Percentiles rank a stretch among this genome's conserved stretches.
These are phyloP conservation scores for Orychophragmus violaceus DNA, from an alignment of 345 rosid species.

Conservation along the genomic window DNA sequence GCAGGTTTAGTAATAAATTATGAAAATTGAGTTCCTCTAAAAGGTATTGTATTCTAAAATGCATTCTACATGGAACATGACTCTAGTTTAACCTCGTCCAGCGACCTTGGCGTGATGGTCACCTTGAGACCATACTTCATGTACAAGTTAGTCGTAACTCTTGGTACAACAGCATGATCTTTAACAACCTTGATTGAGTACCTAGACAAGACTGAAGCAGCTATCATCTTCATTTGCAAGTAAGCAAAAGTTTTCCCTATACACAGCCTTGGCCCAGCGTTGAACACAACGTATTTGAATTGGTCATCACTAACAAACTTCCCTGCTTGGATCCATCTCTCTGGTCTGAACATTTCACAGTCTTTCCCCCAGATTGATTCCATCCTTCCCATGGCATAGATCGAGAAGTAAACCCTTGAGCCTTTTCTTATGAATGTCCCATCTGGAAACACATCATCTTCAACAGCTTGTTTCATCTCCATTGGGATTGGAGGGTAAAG, in stretches of 20 bases:
- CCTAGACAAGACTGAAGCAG: constrained; percentile 22
- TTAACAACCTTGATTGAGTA: constrained; percentile 28
- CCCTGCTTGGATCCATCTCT: constrained; percentile 42
- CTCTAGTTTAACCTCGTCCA: background rate
- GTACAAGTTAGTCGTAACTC: constrained; percentile 26
- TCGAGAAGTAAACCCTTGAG: constrained; percentile 44
- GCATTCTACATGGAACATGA: background rate
- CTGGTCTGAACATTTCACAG: constrained; percentile 46
- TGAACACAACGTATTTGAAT: constrained; percentile 39
- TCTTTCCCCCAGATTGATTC: constrained; percentile 50
- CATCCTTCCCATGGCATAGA: constrained; percentile 70
- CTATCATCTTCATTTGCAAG: constrained; percentile 39
- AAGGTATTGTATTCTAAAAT: constrained; percentile 6
- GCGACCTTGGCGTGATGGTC: constrained; percentile 12
- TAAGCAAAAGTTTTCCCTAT: constrained; percentile 41
- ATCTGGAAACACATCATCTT: constrained; percentile 51
- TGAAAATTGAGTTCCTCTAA: background rate
- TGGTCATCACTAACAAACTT: constrained; percentile 24
- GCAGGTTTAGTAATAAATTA: background rate
- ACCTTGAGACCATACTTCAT: constrained; percentile 28
- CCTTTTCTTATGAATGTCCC: constrained; percentile 49
- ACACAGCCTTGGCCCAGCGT: constrained; percentile 41
- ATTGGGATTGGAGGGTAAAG: constrained; percentile 60
- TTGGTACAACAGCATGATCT: constrained; percentile 24
- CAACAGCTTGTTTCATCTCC: constrained; percentile 48